Percentiles rank a stretch among this genome's conserved stretches.
phyloP scores from a whole-genome alignment of 345 rosid genomes.

The Rhizophora mangle region DNA sequence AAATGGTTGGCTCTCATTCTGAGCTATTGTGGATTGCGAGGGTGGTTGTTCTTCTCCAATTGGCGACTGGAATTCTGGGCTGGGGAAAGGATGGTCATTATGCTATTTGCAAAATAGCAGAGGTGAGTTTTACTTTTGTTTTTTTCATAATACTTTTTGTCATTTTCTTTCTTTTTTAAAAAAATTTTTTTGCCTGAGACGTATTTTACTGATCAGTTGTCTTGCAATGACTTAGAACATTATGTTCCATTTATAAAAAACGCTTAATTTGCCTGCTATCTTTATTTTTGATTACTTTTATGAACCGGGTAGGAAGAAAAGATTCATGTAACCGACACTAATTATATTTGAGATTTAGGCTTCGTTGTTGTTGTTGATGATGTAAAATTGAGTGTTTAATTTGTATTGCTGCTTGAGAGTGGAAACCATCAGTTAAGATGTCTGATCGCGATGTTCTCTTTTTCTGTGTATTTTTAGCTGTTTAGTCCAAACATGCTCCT shows the following conservation, averaged over 20 bases:
- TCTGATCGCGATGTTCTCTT: too few relatives aligned
- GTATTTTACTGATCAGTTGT: too few relatives aligned
- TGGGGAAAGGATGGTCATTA: constrained; percentile 93
- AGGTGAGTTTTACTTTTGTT: constrained; percentile 36
- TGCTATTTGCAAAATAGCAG: constrained; percentile 76
- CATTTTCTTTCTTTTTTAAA: too few relatives aligned
- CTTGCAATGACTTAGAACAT: background rate
- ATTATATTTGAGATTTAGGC: background rate
- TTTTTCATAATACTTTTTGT: background rate
- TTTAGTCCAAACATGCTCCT: too few relatives aligned
- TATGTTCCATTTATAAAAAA: background rate
- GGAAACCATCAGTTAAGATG: too few relatives aligned
- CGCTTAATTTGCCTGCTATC: background rate
- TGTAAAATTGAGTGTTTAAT: too few relatives aligned
- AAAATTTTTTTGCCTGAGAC: too few relatives aligned
- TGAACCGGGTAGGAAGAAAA: background rate
- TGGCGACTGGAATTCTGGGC: constrained; percentile 47
- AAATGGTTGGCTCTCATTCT: constrained; percentile 31
- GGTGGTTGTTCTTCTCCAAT: constrained; percentile 44
- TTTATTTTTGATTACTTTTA: too few relatives aligned
- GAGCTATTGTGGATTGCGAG: constrained; percentile 41
- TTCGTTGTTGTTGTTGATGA: too few relatives aligned
- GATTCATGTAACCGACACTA: too few relatives aligned
- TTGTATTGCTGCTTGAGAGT: too few relatives aligned
- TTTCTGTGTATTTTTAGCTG: too few relatives aligned